Conservation (phyloP, 305 asterid species). For the Ajuga reptans region DNA sequence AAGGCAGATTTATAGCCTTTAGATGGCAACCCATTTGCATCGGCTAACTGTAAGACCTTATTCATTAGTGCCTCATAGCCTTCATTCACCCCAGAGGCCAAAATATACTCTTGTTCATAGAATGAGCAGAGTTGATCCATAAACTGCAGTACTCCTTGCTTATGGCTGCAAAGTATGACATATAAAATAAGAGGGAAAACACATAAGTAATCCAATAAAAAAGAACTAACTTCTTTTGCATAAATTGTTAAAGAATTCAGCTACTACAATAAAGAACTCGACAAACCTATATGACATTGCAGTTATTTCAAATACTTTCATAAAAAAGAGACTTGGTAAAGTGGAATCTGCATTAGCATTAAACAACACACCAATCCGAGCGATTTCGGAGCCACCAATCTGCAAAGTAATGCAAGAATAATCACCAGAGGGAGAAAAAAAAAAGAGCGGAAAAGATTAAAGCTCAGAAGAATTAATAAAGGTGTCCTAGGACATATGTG, state of each 20-base stretch:
- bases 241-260: not conserved
- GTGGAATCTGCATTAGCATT: slow-evolving; percentile 41
- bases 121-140: slow-evolving; percentile 76
- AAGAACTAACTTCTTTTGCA: not conserved
- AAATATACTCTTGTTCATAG: slow-evolving; percentile 53
- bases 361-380: slow-evolving; percentile 81
- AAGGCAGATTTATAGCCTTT: slow-evolving; percentile 56
- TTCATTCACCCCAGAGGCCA: slow-evolving; percentile 39
- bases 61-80: slow-evolving; percentile 48
- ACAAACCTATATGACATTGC: slow-evolving; percentile 74
- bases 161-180: slow-evolving; percentile 54
- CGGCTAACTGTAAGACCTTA: slow-evolving; percentile 70
- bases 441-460: not conserved
- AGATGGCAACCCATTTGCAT: slow-evolving; percentile 64
- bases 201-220: not conserved
- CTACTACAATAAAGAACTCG: not conserved
- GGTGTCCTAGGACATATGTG: not conserved
- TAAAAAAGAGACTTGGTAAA: slow-evolving; percentile 53
- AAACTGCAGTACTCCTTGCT: slow-evolving; percentile 66
- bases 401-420: slow-evolving; percentile 37
- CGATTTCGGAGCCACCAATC: slow-evolving; percentile 67
- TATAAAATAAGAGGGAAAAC: not conserved
- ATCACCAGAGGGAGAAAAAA: not conserved
- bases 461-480: slow-evolving; percentile 1
- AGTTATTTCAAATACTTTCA: slow-evolving; percentile 61